Base-by-base conservation (phyloP, 257 asterid species). In the Pogostemon cablin region DNA sequence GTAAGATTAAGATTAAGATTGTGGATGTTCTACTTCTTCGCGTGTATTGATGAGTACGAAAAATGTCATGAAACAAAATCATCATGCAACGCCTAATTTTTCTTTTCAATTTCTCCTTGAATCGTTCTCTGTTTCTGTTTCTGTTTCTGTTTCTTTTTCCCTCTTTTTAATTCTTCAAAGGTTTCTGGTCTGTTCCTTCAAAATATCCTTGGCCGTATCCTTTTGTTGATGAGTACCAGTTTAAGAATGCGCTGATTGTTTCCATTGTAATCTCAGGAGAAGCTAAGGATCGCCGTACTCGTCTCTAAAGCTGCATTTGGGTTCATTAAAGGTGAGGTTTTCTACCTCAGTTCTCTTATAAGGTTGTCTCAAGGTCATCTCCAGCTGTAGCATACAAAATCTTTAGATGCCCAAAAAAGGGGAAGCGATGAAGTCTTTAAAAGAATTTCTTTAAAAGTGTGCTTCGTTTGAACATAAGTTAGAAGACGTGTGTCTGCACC, bases 261-360 rank as follows among this genome's bases (percentile, higher is more conserved):
- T 52, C 32, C 41, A 25, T 35, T 7, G 39, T 65, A 20, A 69
- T 76, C 52, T 61, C 73, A 92, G 98, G 98, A 92, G 80, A 92
- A 92, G 74, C 67, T 92, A 75, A 83, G 96, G 68, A 75, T 92
- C 37, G 96, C 93, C n/a, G 90, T 92, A 62, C 84, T 92, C 40
- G 98, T 89, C 49, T 92, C 98, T 48, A 85, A 86, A 78, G 98
- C 98, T 38, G 98, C 98, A 47, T 68, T 83, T 74, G 90, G 86
- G 68, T 92, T 92, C 77, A 77, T 86, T 68, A 80, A 84, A 85
- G 98, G 97, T 86, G 80, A 74, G 67, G 3, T 81, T 73, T 25
- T 62, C 5, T 63, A 15, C 48, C 32, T 5, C 1, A 39, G 2
- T 58, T 12, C 44, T 38, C 9, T 34, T 8, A 7, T 7, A 12